These are phyloP conservation scores for Tolypocladium tundrense DNA, from an alignment of 2,329 filamentous ascomycete genomes.

Conservation along the genomic window DNA sequence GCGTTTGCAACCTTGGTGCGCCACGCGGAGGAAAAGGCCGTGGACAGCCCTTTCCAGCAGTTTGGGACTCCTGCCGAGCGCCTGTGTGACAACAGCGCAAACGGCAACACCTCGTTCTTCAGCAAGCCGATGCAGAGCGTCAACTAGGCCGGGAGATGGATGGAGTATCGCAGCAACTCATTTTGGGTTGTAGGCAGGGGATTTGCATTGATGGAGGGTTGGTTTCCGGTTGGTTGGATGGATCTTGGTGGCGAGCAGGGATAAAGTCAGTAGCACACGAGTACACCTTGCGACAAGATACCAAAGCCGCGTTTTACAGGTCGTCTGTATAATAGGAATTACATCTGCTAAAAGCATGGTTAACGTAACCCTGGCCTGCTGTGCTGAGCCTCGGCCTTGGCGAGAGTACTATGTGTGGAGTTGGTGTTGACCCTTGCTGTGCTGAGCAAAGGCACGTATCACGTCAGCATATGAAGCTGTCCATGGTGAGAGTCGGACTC, in stretches of 20 bases:
- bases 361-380: not conserved
- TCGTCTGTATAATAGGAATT: constrained; percentile 1
- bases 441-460: too few species aligned
- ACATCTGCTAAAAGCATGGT: not conserved
- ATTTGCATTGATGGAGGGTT: constrained; percentile 1
- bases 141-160: not conserved
- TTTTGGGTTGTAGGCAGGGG: not conserved
- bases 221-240: constrained; percentile 4
- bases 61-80: not conserved
- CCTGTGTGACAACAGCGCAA: not conserved
- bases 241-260: constrained; percentile 1
- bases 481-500: too few species aligned
- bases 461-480: too few species aligned
- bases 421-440: not conserved
- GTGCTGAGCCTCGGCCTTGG: not conserved
- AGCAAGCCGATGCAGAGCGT: not conserved
- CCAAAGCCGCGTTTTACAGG: not conserved
- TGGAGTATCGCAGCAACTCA: not conserved
- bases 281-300: constrained; percentile 1
- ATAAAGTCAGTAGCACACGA: not conserved
- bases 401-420: not conserved
- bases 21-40: not conserved
- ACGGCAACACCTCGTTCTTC: not conserved
- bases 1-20: constrained; percentile 20
- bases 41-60: not conserved